phyloP scores from a whole-genome alignment of 768 basidiomycete genomes.

The Stropharia rugosoannulata region DNA sequence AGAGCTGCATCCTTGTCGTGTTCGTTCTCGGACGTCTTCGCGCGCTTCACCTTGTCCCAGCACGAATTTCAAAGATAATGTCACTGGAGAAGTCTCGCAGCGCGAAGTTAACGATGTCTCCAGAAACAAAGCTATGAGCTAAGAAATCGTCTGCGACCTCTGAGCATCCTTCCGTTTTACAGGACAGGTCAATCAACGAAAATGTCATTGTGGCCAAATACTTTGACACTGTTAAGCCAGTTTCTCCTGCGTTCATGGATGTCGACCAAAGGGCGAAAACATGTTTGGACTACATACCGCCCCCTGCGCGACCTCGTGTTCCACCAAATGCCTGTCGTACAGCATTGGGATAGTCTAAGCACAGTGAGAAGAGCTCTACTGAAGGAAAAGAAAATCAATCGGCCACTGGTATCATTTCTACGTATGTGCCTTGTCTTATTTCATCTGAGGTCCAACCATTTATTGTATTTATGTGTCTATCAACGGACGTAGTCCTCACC shows the following conservation, averaged over 20 bases:
- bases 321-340: slow-evolving; percentile 55
- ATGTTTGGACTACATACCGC: slow-evolving; percentile 29
- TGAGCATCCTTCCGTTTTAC: slow-evolving; percentile 33
- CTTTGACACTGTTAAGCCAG: slow-evolving; percentile 39
- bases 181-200: slow-evolving; percentile 31
- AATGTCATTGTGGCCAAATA: slow-evolving; percentile 39
- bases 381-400: slow-evolving; percentile 57
- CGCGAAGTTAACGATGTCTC: neutral
- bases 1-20: slow-evolving; percentile 62
- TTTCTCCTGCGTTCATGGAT: slow-evolving; percentile 39
- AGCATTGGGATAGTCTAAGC: slow-evolving; percentile 65
- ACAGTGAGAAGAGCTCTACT: slow-evolving; percentile 47
- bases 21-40: slow-evolving; percentile 68
- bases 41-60: slow-evolving; percentile 72
- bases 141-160: slow-evolving; percentile 5
- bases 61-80: slow-evolving; percentile 42
- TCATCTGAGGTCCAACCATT: too few relatives aligned
- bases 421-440: slow-evolving; percentile 41
- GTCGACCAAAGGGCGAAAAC: slow-evolving; percentile 38
- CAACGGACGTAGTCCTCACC: too few relatives aligned
- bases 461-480: too few relatives aligned
- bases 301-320: slow-evolving; percentile 49
- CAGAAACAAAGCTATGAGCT: neutral
- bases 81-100: slow-evolving; percentile 40
- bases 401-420: slow-evolving; percentile 43